A percentile compares a stretch with the other conserved stretches of the same genome.
Conservation (phyloP, 495 filamentous ascomycete genomes). For the Trichocladium antarcticum region DNA sequence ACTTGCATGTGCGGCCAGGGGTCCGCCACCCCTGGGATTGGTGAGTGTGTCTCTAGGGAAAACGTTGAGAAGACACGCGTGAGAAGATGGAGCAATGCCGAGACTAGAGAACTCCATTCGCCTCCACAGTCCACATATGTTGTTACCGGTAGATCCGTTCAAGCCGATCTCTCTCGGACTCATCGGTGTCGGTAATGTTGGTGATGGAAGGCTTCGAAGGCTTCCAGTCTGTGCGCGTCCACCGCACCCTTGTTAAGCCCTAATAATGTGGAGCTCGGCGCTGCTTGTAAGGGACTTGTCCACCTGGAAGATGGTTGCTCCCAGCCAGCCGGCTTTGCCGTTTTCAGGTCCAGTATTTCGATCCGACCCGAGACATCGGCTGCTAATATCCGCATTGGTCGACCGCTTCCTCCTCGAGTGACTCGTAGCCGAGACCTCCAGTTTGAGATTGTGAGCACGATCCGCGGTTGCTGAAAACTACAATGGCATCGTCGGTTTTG, state of each 20-base stretch:
- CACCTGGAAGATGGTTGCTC: too few relatives aligned
- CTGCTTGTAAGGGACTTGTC: too few relatives aligned
- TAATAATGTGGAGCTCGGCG: not conserved
- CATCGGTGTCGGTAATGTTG: not conserved
- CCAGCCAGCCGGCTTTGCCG: too few relatives aligned
- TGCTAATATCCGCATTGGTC: not conserved
- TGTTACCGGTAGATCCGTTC: not conserved
- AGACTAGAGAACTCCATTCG: not conserved
- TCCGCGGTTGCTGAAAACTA: too few relatives aligned
- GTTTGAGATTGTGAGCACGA: too few relatives aligned
- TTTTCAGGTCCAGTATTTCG: not conserved
- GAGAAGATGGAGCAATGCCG: not conserved
- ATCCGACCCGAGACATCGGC: conserved; percentile 5
- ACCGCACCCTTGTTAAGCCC: conserved; percentile 4
- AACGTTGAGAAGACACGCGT: not conserved
- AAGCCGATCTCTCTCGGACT: not conserved
- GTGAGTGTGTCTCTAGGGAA: too few relatives aligned
- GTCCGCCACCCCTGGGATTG: too few relatives aligned
- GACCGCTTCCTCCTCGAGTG: too few relatives aligned
- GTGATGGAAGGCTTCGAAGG: conserved; percentile 5
- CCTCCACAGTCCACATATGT: not conserved
- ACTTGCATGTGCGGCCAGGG: conserved; percentile 2
- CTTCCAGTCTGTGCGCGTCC: conserved; percentile 11
- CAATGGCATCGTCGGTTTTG: too few relatives aligned
- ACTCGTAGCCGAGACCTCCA: too few relatives aligned